These are phyloP conservation scores for Hygrophorus russula DNA, from an alignment of 768 basidiomycete genomes.

Conservation along the genomic window DNA sequence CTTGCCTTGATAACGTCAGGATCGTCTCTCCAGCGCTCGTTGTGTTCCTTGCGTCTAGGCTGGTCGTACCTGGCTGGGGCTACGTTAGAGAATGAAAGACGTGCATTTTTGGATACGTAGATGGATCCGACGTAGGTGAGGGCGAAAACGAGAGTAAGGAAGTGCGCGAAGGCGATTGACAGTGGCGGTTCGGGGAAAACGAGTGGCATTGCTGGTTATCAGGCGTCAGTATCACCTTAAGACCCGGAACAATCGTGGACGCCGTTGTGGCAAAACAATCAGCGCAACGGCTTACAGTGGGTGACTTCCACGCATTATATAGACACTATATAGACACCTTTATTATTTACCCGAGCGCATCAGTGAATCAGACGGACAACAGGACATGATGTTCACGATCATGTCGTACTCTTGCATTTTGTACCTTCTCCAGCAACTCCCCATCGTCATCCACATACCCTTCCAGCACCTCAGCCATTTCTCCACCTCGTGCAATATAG, in stretches of 20 bases:
- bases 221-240: too few species aligned
- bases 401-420: background rate
- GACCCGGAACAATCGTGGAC: too few species aligned
- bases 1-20: constrained; percentile 78
- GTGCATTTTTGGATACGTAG: constrained; percentile 59
- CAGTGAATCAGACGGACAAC: too few species aligned
- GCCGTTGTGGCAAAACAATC: too few species aligned
- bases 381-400: too few species aligned
- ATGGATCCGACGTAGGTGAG: constrained; percentile 72
- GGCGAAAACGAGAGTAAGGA: constrained; percentile 48
- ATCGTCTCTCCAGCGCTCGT: constrained; percentile 67
- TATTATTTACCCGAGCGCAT: too few species aligned
- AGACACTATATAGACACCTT: too few species aligned
- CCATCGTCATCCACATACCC: background rate
- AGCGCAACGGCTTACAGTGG: too few species aligned
- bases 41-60: constrained; percentile 13
- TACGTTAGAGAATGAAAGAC: constrained; percentile 36
- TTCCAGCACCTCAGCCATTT: background rate
- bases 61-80: constrained; percentile 15
- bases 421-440: background rate
- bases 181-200: constrained; percentile 17
- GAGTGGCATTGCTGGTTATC: constrained; percentile 15
- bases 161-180: constrained; percentile 31
- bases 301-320: too few species aligned
- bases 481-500: background rate